These are phyloP conservation scores for Stramenopiles sp. DNA, from an alignment of 352 stramenopile genomes.

Conservation along the genomic window DNA sequence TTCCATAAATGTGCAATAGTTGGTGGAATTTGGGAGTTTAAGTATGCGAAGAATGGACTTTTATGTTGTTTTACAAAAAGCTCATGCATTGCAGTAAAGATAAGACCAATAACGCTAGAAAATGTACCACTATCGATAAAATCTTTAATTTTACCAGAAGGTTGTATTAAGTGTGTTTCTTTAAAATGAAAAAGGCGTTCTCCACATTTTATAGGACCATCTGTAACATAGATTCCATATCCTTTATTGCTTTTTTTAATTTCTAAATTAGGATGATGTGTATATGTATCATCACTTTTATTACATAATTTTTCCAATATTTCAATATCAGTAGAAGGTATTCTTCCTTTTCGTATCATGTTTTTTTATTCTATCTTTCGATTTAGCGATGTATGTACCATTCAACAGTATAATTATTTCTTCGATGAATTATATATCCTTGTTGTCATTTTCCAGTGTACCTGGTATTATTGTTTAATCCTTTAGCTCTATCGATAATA, in stretches of 20 bases:
- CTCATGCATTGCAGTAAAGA: neutral
- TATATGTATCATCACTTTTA: too few relatives aligned
- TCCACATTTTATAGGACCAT: neutral
- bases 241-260: neutral
- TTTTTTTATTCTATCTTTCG: too few relatives aligned
- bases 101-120: neutral
- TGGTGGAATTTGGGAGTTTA: neutral
- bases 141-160: neutral
- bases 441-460: too few relatives aligned
- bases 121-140: neutral
- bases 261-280: too few relatives aligned
- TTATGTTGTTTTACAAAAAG: neutral
- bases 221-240: neutral
- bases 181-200: neutral
- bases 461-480: too few relatives aligned
- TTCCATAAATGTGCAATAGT: neutral
- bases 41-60: neutral
- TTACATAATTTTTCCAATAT: too few relatives aligned
- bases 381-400: too few relatives aligned
- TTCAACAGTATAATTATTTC: too few relatives aligned
- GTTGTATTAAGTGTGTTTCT: neutral
- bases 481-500: too few relatives aligned
- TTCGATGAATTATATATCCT: too few relatives aligned
- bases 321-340: too few relatives aligned
- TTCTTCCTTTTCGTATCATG: too few relatives aligned